Base-by-base conservation (phyloP, 179 eudicot genomes). In the Actinidia arguta region DNA sequence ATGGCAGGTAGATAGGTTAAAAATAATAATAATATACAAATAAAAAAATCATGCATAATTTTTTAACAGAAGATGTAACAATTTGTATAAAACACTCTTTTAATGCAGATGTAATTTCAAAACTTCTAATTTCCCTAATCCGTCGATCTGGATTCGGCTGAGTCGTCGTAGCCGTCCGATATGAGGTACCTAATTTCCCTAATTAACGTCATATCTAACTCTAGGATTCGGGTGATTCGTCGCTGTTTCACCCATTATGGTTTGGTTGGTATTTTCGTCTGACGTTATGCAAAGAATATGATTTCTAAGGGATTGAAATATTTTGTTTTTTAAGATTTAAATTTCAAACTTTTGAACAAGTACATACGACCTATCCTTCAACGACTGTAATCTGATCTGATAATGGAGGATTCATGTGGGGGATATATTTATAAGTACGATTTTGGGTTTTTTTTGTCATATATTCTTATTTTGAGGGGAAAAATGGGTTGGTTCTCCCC, bases 181-280 rank as follows among this genome's bases (percentile, higher is more conserved):
- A 48, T 39, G 36, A 69, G n/a, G 75, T 39, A 54, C 44, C 58
- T 67, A 52, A 36, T 31, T 27, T 25, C 75, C 63, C 20, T 68
- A 6, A 14, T 71, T 79, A 56, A 54, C 68, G 11, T 22, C 46
- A 10, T 58, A 8, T 44, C 79, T 76, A 58, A 76, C 79, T 39
- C 39, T 7, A 47, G 2, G 25, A 5, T 20, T 14, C n/a, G 22
- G 58, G 13, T 31, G 17, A 27, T n/a, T n/a, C n/a, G n/a, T n/a
- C n/a, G n/a, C n/a, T n/a, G n/a, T n/a, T n/a, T n/a, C n/a, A n/a
- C n/a, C n/a, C n/a, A n/a, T n/a, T n/a, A n/a, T n/a, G 24, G 18
- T 59, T 61, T 11, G 17, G 20, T 51, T n/a, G 50, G 17, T 58
- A 73, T 74, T 17, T 76, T 54, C 39, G 78, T 7, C 22, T 52